Evolutionary conservation across 2,329 filamentous ascomycete genomes (phyloP), one percentile per base, ranked within the genome.

Genomic region (Exophiala sp.): DNA sequence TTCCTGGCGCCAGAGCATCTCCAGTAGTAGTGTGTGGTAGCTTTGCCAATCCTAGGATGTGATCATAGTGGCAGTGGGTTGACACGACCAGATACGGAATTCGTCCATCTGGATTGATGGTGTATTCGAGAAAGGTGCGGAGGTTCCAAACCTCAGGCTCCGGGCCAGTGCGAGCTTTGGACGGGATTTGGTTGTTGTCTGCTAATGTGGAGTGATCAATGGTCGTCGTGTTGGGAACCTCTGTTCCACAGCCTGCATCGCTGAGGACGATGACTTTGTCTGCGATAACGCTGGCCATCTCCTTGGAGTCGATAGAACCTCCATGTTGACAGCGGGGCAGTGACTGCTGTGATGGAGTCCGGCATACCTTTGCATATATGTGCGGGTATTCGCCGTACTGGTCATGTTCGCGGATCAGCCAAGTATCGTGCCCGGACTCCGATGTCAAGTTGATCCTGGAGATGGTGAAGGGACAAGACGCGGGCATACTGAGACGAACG

Each of bases 11-110:
- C 10, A n/a, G 38, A 3, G 16, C 16, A n/a, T 11, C 3, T 43
- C 14, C 20, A 21, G 20, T 29, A n/a, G 49, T 32, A 3, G 45
- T 43, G 5, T 50, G 39, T 7, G 52, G 52, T 18, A 63, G 45
- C 21, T 61, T 56, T 50, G 59, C 39, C 55, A 68, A 50, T 16
- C 63, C 65, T 43, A 61, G 39, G 74, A 78, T 56, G 66, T 72
- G 20, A 60, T 70, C 11, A 34, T 62, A 62, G 33, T 63, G 61
- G 24, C 61, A 63, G 39, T 63, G 59, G 3, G 57, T 62, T 2
- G 58, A 55, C 33, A 62, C 50, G 14, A 62, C 50, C 2, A 61
- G 47, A 43, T 63, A 63, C 14, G 61, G 59, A 7, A 53, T 49
- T 16, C 18, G 47, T 40, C 53, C 52, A 12, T 42, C 42, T 12